Evolutionary conservation across 2,329 filamentous ascomycete genomes (phyloP).

Genomic region (Microcera coccophila): DNA sequence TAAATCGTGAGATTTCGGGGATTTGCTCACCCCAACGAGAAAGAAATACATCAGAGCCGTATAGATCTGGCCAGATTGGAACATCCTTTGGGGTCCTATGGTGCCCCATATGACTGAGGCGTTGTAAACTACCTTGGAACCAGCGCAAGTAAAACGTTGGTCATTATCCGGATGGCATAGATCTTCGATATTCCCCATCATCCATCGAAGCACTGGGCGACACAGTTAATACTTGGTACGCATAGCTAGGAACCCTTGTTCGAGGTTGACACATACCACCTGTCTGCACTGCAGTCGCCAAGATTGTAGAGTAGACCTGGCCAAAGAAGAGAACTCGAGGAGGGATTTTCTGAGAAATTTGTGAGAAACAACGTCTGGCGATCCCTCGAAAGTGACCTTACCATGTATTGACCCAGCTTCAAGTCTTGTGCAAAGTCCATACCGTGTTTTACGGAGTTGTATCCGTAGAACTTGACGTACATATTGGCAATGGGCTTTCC

Average conservation of each 20-base stretch:
- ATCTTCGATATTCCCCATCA: slow-evolving; percentile 56
- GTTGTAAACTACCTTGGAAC: slow-evolving; percentile 59
- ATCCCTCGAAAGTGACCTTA: no score
- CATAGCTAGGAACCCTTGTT: no score
- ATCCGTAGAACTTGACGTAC: slow-evolving; percentile 74
- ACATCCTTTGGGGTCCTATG: slow-evolving; percentile 68
- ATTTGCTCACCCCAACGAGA: slow-evolving; percentile 65
- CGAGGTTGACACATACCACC: no score
- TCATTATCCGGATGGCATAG: slow-evolving; percentile 55
- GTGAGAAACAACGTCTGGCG: no score
- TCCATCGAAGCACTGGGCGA: slow-evolving; percentile 59
- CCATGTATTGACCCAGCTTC: slow-evolving; percentile 68
- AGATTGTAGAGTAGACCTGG: slow-evolving; percentile 56
- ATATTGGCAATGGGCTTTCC: slow-evolving; percentile 69
- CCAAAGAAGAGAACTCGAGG: slow-evolving; percentile 60
- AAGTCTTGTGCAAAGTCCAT: slow-evolving; percentile 63
- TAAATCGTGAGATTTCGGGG: no score
- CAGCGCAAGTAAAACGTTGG: slow-evolving; percentile 55
- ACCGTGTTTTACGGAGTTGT: slow-evolving; percentile 63
- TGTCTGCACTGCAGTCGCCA: slow-evolving; percentile 60
- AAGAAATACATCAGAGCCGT: slow-evolving; percentile 65
- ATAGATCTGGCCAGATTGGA: slow-evolving; percentile 61
- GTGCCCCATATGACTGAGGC: slow-evolving; percentile 70
- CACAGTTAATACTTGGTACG: no score
- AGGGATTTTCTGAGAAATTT: no score